Base-by-base conservation (phyloP, 2,329 filamentous ascomycete genomes). In the Colletotrichum lupini region DNA sequence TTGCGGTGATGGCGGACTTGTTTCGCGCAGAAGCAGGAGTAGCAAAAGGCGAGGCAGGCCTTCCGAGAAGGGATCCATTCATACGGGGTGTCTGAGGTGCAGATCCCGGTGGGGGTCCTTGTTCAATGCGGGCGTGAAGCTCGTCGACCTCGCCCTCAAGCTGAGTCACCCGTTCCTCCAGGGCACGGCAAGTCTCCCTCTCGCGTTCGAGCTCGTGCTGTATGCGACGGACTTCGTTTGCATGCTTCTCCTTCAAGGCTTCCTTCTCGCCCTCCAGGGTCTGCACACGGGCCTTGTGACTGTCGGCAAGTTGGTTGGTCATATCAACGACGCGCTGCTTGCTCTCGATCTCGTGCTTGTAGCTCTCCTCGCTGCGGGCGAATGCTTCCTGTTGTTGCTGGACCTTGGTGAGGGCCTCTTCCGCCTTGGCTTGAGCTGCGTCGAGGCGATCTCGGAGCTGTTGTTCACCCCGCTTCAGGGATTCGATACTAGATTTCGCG, bases 381-480 rank as follows among this genome's bases (percentile, higher is more conserved):
- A 93, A 93, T 24, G 94, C 90, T 79, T 97, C 95, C 79, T 97
- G 93, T 42, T 98, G 89, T 80, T 95, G 92, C 79, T 98, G 95
- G 35, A 98, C 91, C 79, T 92, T 95, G 56, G 90, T 86, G 57
- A 98, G 89, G 6, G 93, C 91, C 72, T 98, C 94, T 73, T 98
- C 95, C 1, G 94, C 92, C 84, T 97, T 98, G 79, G 92, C 90
- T 79, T 96, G 94, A 58, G 97, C 88, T 72, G 97, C 94, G 32
- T 95, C 93, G 37, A 98, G 87, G 52, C 95, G 92, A 76, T 92
- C 91, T 77, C 95, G 93, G 42, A 98, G 89, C 32, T 93, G 90
- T 73, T 94, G 91, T 80, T 98, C 95, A 52, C 91, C 94, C 52
- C 94, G 92, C 79, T 93, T 93, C 26, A 97, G 85, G 11, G 93